These are phyloP conservation scores for Trametes coccinea DNA, from an alignment of 768 basidiomycete genomes.

Conservation along the genomic window DNA sequence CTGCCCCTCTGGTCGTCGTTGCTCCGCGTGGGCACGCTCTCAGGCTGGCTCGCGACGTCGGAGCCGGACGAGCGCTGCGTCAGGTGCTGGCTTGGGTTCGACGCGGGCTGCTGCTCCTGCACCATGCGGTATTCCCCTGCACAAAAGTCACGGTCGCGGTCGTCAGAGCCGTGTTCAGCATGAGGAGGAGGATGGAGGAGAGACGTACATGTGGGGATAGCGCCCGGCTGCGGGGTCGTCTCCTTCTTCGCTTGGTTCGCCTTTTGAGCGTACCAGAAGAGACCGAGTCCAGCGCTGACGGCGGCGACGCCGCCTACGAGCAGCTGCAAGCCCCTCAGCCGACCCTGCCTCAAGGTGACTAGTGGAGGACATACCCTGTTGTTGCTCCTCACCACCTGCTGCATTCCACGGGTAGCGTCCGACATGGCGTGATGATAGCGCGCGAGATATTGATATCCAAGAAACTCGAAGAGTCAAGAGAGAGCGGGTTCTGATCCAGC, in stretches of 20 bases:
- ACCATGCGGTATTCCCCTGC: conserved; percentile 19
- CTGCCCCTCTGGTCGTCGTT: conserved; percentile 1
- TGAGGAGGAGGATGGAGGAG: background rate
- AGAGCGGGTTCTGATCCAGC: too few relatives aligned
- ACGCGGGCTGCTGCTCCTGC: conserved; percentile 7
- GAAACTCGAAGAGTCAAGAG: too few relatives aligned
- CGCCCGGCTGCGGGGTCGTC: conserved; percentile 5
- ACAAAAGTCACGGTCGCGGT: background rate
- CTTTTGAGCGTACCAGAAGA: conserved; percentile 22
- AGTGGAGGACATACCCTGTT: conserved; percentile 1
- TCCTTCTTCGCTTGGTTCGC: conserved; percentile 2
- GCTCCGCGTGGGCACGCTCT: conserved; percentile 4
- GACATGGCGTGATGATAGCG: background rate
- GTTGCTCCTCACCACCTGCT: background rate
- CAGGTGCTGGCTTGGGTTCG: conserved; percentile 5
- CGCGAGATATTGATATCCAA: background rate
- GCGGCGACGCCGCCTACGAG: conserved; percentile 11
- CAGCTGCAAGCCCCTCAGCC: background rate
- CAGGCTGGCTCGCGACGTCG: background rate
- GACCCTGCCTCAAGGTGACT: too few relatives aligned
- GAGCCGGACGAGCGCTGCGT: background rate
- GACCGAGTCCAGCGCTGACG: conserved; percentile 12
- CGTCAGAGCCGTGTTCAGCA: background rate
- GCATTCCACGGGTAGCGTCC: background rate
- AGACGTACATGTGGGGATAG: conserved; percentile 17